These are phyloP conservation scores for Mortierella sp. DNA, from an alignment of 371 early-diverging fungal species.

Conservation along the genomic window DNA sequence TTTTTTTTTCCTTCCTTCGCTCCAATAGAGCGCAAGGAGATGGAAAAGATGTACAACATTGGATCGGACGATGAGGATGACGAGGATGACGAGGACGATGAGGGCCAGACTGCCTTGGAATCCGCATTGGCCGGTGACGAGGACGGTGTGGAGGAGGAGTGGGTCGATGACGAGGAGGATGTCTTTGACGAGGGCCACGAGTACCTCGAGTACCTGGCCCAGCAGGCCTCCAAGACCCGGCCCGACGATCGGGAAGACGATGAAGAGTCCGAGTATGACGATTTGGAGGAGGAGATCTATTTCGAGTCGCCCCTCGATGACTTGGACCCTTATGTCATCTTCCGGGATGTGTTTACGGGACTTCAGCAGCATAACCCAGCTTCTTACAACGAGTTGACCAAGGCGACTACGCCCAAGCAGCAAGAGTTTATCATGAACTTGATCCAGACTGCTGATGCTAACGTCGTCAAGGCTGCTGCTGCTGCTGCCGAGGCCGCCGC, in stretches of 20 bases:
- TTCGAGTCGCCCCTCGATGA: conserved; percentile 90
- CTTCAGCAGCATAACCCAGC: conserved; percentile 65
- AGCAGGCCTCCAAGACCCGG: conserved; percentile 64
- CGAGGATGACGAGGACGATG: conserved; percentile 66
- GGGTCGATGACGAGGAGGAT: conserved; percentile 69
- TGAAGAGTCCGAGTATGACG: conserved; percentile 73
- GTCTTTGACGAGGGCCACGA: conserved; percentile 72
- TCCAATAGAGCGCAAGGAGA: conserved; percentile 73
- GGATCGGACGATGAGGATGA: conserved; percentile 77
- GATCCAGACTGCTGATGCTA: conserved; percentile 44
- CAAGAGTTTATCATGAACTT: conserved; percentile 50
- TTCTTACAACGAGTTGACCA: conserved; percentile 63
- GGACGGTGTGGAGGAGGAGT: conserved; percentile 69
- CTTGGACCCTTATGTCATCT: conserved; percentile 83
- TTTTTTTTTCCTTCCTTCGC: neutral
- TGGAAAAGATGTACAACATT: conserved; percentile 73
- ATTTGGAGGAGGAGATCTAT: conserved; percentile 76
- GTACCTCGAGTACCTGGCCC: conserved; percentile 75
- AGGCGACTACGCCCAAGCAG: conserved; percentile 62
- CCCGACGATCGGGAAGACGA: conserved; percentile 61
- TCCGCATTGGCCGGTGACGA: conserved; percentile 53
- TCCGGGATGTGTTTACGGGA: conserved; percentile 68
- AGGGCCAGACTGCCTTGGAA: conserved; percentile 65
- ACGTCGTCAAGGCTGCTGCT: conserved; percentile 41
- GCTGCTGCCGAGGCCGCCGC: conserved; percentile 31